Percentiles rank a stretch among this genome's conserved stretches.
Evolutionary conservation across 208 protist species (phyloP).

Genomic region (Novymonas esmeraldas): DNA sequence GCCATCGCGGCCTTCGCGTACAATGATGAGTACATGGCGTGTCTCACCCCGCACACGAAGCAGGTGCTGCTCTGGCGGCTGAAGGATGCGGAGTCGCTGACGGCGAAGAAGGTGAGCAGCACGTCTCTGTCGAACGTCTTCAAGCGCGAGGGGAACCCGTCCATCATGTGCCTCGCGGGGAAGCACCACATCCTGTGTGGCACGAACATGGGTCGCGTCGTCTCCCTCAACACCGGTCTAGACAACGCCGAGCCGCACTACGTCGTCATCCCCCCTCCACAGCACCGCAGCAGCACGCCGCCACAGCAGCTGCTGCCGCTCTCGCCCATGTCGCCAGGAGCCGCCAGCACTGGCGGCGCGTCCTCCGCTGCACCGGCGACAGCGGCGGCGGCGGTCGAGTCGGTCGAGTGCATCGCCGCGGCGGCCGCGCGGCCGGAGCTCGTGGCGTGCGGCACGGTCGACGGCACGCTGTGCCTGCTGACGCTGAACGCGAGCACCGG

Average conservation of each 20-base stretch:
- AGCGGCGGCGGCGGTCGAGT: conserved; percentile 27
- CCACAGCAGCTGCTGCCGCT: conserved; percentile 12
- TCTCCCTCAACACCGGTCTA: conserved; percentile 80
- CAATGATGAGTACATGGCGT: conserved; percentile 84
- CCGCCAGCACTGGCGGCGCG: background rate
- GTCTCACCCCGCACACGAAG: conserved; percentile 48
- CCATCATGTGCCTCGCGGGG: conserved; percentile 75
- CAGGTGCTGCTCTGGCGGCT: conserved; percentile 60
- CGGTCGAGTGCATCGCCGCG: conserved; percentile 68
- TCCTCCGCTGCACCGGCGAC: background rate
- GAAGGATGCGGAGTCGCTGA: conserved; percentile 56
- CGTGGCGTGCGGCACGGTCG: conserved; percentile 77
- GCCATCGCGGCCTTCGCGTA: conserved; percentile 72
- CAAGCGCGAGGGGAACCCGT: conserved; percentile 63
- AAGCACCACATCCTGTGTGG: conserved; percentile 82
- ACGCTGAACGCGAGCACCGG: conserved; percentile 74
- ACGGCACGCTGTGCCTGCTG: conserved; percentile 65
- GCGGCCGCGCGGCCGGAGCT: conserved; percentile 62
- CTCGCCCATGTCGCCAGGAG: conserved; percentile 16
- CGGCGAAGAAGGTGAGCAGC: conserved; percentile 39
- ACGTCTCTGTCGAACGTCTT: conserved; percentile 41
- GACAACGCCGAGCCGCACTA: conserved; percentile 46
- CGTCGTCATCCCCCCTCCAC: conserved; percentile 39
- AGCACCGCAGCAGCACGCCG: conserved; percentile 23
- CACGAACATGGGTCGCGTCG: conserved; percentile 69